Base-by-base conservation (phyloP, 2,329 filamentous ascomycete genomes). In the Hypomyces perniciosus region DNA sequence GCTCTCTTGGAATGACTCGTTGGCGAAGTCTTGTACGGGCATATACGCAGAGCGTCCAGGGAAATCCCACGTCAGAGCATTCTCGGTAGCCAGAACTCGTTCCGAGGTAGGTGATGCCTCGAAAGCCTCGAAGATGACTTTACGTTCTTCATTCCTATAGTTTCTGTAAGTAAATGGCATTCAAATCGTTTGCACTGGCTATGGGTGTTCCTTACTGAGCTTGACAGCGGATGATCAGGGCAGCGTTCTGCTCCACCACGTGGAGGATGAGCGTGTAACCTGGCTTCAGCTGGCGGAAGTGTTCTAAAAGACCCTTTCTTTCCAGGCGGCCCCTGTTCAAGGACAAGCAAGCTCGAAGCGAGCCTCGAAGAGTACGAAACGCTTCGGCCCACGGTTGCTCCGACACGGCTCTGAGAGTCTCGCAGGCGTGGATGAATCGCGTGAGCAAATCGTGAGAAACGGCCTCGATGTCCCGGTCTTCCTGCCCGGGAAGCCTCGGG, bases 21-120 rank as follows among this genome's bases (percentile, higher is more conserved):
- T 38, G 0, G 37, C 40, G 39, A 70, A 69, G 0, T 54, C 44
- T 4, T 10, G 6, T 2, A 61, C 52, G 0, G 79, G 67, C 4
- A 85, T 59, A 0, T 69, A 64, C 0, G 78, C 75, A 0, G 78
- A 72, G 7, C 65, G 66, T 0, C 75, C 78, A 0, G 84, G 84
- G 52, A 87, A 87, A n/a, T 76, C 70, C 73, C 82, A 83, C 42
- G 66, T 56, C 0, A 88, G 62, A 0, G 80, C 72, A 30, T 71
- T 69, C 6, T 75, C 62, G 0, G 78, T 62, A 0, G 71, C 70
- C 2, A 85, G 69, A 1, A 85, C 78, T 10, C 71, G 61, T 9
- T 78, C 7, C 88, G 68, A 52, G 85, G 61, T 59, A 0, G 84
- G 69, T 0, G 81, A 83, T 0, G 77, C 69, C 61, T 87, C 81